phyloP scores from a whole-genome alignment of 2,329 filamentous ascomycete genomes.

The Penicillium crustosum region DNA sequence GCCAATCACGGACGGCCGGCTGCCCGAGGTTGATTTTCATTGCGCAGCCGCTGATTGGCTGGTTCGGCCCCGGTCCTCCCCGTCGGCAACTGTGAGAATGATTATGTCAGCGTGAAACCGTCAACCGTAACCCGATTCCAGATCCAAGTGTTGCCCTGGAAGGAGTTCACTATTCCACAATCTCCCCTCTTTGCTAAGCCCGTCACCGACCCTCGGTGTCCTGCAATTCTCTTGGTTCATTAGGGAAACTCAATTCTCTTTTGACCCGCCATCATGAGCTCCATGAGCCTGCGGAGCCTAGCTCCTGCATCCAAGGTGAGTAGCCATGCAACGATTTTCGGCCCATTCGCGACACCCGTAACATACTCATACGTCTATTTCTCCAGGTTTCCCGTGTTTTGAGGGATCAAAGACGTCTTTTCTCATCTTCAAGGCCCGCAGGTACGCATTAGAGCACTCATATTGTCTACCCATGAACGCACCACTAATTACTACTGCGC shows the following conservation, averaged over 20 bases:
- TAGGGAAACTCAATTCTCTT: constrained; percentile 28
- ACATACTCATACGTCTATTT: constrained; percentile 25
- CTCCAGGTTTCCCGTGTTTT: constrained; percentile 64
- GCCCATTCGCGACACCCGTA: constrained; percentile 13
- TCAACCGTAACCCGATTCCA: constrained; percentile 20
- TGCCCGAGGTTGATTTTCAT: constrained; percentile 41
- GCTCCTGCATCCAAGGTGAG: constrained; percentile 50
- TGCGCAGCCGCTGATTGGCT: constrained; percentile 35
- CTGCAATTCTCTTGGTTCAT: constrained; percentile 25
- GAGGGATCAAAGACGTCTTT: constrained; percentile 68
- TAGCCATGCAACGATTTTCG: constrained; percentile 27
- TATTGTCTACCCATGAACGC: constrained; percentile 19
- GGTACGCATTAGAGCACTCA: constrained; percentile 54
- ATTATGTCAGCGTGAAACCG: constrained; percentile 36
- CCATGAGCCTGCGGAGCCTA: constrained; percentile 51
- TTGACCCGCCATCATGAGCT: constrained; percentile 49
- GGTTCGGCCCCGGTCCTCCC: constrained; percentile 29
- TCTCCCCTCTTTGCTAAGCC: constrained; percentile 20
- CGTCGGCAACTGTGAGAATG: constrained; percentile 35
- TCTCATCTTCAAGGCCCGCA: constrained; percentile 81
- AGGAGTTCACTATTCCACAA: constrained; percentile 25
- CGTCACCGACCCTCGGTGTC: constrained; percentile 24
- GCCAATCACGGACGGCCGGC: constrained; percentile 34
- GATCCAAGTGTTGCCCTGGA: constrained; percentile 18
- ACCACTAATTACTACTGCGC: constrained; percentile 29